Evolutionary conservation across 2,329 filamentous ascomycete genomes (phyloP).

Genomic region (Colletotrichum orchidophilum): DNA sequence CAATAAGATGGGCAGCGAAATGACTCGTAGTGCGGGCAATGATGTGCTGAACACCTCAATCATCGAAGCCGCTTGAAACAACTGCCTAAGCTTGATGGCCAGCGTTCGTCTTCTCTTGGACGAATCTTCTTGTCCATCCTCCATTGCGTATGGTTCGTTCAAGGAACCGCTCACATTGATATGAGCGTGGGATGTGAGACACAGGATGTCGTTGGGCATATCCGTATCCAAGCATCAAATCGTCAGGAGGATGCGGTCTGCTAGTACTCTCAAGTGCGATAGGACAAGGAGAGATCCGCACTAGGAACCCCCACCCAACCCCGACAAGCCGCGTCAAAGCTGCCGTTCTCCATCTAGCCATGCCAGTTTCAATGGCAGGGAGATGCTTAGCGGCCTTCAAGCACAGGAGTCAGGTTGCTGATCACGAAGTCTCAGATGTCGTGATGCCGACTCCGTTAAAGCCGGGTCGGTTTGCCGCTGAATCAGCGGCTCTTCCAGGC

Average conservation of each 20-base stretch:
- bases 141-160: background rate
- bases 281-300: background rate
- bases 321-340: background rate
- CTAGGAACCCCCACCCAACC: background rate
- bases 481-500: conserved; percentile 17
- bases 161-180: background rate
- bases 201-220: background rate
- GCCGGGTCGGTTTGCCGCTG: background rate
- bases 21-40: background rate
- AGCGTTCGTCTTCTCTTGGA: background rate
- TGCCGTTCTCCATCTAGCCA: background rate
- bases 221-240: background rate
- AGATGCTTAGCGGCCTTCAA: no score
- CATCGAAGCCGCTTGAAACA: background rate
- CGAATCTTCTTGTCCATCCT: background rate
- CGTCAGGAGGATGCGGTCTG: background rate
- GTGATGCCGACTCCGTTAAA: background rate
- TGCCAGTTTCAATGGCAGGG: background rate
- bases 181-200: background rate
- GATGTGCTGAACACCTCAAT: background rate
- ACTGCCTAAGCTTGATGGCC: background rate
- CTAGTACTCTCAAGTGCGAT: background rate
- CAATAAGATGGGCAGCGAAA: no score
- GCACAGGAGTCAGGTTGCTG: background rate
- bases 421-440: conserved; percentile 5